Evolutionary conservation across 1,284 basidiomycete species (phyloP), one percentile per base, ranked within the genome.

Genomic region (Chiua sp.): DNA sequence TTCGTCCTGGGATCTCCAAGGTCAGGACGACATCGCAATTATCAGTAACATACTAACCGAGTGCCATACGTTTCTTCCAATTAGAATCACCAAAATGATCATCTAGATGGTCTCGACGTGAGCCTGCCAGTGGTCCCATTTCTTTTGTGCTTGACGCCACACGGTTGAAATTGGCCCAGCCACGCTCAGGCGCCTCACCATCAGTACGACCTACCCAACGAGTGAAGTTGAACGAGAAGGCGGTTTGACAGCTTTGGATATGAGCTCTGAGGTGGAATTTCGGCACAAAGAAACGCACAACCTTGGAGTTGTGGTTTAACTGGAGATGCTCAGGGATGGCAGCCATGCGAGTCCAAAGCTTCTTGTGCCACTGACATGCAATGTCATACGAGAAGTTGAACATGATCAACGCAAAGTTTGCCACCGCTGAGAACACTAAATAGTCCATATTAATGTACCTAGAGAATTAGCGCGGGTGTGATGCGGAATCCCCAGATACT

Each of bases 241-340:
- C 7, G 0, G 47, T 57, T 20, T 58, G 57, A 28, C 56, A 58
- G 13, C 18, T 57, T 49, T 58, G 46, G 2, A 58, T 47, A n/a
- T 58, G 57, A 1, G 47, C 47, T 22, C 57, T 47, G 6, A 58
- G 54, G 49, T 58, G 57, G 20, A 58, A 57, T 10, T 57, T 58
- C 0, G 32, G 54, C 0, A 58, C 7, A 2, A 58, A 58, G 13
- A 59, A 59, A 0, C 1, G n/a, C 4, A 59, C 1, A 7, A 37
- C 35, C 39, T 59, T 59, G 15, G 1, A 0, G 2, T 44, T 2
- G 2, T 33, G 20, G 1, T 58, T 13, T 1, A 58, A 1, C 0
- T 1, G 16, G 7, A 58, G 12, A 11, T 1, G 4, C 26, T 49
- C 37, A 1, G 47, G 55, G 2, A 58, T 33, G 0, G 10, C 22